These are phyloP conservation scores for Ascocoryne sarcoides DNA, from an alignment of 2,329 filamentous ascomycete genomes.

Conservation along the genomic window DNA sequence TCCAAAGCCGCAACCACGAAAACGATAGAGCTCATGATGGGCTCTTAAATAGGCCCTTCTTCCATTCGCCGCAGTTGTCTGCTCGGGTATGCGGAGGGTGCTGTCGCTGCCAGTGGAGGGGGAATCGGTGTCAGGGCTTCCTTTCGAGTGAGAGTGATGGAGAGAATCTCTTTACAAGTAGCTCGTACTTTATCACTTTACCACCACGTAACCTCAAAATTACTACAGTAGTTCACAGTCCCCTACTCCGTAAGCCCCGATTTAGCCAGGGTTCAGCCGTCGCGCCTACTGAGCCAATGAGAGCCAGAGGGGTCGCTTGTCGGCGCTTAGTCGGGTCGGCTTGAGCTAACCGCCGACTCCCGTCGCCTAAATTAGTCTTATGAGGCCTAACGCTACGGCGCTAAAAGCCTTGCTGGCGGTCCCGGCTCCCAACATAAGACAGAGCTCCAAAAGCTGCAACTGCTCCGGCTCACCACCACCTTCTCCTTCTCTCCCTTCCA, in stretches of 20 bases:
- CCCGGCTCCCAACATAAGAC: too few relatives aligned
- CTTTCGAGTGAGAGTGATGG: too few relatives aligned
- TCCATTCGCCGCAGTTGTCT: conserved; percentile 22
- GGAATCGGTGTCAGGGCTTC: background rate
- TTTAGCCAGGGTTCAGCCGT: background rate
- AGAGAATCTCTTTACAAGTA: too few relatives aligned
- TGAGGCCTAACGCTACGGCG: too few relatives aligned
- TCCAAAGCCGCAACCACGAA: conserved; percentile 93
- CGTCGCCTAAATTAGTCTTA: too few relatives aligned
- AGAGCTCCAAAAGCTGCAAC: too few relatives aligned
- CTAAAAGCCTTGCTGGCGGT: too few relatives aligned
- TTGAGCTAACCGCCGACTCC: too few relatives aligned
- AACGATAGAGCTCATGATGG: conserved; percentile 83
- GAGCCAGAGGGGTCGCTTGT: too few relatives aligned
- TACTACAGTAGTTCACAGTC: background rate
- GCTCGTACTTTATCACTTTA: conserved; percentile 2
- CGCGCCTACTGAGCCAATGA: conserved; percentile 7
- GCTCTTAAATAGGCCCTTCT: conserved; percentile 18
- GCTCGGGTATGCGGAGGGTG: too few relatives aligned
- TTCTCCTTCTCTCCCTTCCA: conserved; percentile 11
- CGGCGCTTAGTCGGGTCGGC: background rate
- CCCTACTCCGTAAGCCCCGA: background rate
- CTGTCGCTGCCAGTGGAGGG: background rate
- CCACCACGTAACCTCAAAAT: conserved; percentile 9
- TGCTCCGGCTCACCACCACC: too few relatives aligned